Percentiles rank a stretch among this genome's conserved stretches.
phyloP scores from a whole-genome alignment of 306 rosid genomes.

The Dicorynia guianensis region DNA sequence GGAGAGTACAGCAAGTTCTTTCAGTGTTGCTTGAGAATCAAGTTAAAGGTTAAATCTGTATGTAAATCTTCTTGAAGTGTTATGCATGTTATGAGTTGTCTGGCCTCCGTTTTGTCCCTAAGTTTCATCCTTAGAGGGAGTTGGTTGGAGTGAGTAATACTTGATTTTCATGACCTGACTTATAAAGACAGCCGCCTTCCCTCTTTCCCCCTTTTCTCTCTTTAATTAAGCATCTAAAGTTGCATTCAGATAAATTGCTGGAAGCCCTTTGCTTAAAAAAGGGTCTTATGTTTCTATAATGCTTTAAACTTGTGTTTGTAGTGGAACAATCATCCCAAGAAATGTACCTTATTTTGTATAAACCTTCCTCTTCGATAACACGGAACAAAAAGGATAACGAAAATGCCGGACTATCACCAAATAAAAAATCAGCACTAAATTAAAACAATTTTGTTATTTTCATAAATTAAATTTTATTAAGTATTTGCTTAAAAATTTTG shows the following conservation, averaged over 20 bases:
- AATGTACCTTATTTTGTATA: not conserved
- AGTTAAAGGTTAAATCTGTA: slow-evolving; percentile 34
- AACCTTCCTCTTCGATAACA: not conserved
- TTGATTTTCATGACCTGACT: slow-evolving; percentile 34
- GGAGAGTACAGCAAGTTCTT: slow-evolving; percentile 75
- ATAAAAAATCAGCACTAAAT: too few relatives aligned
- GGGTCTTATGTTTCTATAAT: not conserved
- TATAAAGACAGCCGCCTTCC: slow-evolving; percentile 4
- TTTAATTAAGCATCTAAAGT: slow-evolving; percentile 2
- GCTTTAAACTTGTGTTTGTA: not conserved
- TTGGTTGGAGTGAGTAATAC: slow-evolving; percentile 49
- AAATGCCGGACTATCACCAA: not conserved
- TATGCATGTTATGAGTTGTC: slow-evolving; percentile 44
- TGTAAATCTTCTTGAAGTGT: slow-evolving; percentile 56
- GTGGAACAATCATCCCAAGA: not conserved
- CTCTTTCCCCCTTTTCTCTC: not conserved
- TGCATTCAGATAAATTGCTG: slow-evolving; percentile 1
- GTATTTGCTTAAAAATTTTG: too few relatives aligned
- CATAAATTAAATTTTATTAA: too few relatives aligned
- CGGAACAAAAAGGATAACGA: not conserved
- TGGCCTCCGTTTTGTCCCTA: slow-evolving; percentile 28
- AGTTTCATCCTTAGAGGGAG: slow-evolving; percentile 49
- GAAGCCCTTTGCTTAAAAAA: slow-evolving; percentile 13
- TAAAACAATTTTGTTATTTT: too few relatives aligned
- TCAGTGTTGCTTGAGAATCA: slow-evolving; percentile 81